Conservation (phyloP, 345 rosid genomes). For the Tarenaya hassleriana region DNA sequence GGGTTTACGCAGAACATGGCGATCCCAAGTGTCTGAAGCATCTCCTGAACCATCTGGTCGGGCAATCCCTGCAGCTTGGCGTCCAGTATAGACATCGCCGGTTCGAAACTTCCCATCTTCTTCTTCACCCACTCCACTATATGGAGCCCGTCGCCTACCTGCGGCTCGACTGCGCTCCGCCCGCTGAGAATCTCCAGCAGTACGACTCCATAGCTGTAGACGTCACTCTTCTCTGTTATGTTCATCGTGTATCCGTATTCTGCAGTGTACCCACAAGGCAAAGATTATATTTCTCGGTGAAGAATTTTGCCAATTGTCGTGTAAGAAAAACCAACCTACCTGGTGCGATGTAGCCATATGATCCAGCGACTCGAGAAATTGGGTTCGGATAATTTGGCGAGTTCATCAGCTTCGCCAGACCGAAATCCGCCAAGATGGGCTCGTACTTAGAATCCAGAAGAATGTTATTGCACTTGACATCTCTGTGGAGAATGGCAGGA, state of each 20-base stretch:
- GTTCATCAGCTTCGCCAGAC: conserved; percentile 80
- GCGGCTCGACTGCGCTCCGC: conserved; percentile 70
- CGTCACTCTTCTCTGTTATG: conserved; percentile 94
- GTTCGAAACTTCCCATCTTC: conserved; percentile 98
- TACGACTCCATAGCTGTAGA: conserved; percentile 89
- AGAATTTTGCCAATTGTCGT: too few relatives aligned
- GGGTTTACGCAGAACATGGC: conserved; percentile 96
- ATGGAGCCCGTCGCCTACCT: conserved; percentile 66
- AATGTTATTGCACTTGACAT: conserved; percentile 87
- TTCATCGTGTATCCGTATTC: conserved; percentile 96
- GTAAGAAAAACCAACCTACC: conserved; percentile 27
- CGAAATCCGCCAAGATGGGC: conserved; percentile 86
- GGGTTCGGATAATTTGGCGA: conserved; percentile 68
- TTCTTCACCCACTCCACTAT: conserved; percentile 95
- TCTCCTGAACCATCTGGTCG: conserved; percentile 86
- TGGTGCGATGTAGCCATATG: conserved; percentile 95
- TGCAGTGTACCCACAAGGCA: conserved; percentile 28
- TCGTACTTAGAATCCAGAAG: conserved; percentile 76
- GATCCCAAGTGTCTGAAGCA: conserved; percentile 89
- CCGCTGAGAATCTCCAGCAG: conserved; percentile 81
- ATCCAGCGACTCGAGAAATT: conserved; percentile 85
- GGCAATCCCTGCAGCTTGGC: conserved; percentile 74
- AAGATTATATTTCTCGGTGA: neutral
- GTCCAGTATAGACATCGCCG: conserved; percentile 64
- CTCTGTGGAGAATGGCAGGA: conserved; percentile 85